Evolutionary conservation across 2,329 filamentous ascomycete species (phyloP).

Genomic region (Nemania abortiva): DNA sequence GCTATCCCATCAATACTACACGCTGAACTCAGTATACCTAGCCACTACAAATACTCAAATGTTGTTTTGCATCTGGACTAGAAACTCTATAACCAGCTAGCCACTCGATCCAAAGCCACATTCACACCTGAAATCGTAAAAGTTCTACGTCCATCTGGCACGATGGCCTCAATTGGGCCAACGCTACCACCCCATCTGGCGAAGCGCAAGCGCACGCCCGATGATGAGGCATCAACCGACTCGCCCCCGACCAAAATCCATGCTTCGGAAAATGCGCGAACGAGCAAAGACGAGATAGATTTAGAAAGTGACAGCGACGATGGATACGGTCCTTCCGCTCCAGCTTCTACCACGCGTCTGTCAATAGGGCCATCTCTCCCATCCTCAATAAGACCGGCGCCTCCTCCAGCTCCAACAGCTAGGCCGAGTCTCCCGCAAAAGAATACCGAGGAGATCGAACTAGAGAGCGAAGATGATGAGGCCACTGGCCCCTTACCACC

Average conservation of each 20-base stretch:
- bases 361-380: slow-evolving; percentile 32
- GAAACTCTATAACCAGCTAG: not conserved
- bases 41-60: no score
- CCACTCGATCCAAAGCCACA: not conserved
- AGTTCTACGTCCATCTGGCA: slow-evolving; percentile 26
- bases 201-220: slow-evolving; percentile 70
- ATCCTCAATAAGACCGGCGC: slow-evolving; percentile 34
- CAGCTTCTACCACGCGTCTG: slow-evolving; percentile 12
- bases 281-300: slow-evolving; percentile 59
- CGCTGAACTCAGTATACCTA: no score
- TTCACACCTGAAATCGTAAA: not conserved
- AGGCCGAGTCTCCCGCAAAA: slow-evolving; percentile 30
- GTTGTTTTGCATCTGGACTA: not conserved
- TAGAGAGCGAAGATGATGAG: slow-evolving; percentile 57
- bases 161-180: slow-evolving; percentile 78
- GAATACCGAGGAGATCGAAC: slow-evolving; percentile 60
- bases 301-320: slow-evolving; percentile 47
- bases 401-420: slow-evolving; percentile 21
- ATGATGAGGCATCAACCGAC: slow-evolving; percentile 54
- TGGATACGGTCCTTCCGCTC: slow-evolving; percentile 42
- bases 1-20: no score
- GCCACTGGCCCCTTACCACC: slow-evolving; percentile 40
- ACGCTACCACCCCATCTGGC: slow-evolving; percentile 75
- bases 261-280: slow-evolving; percentile 55
- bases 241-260: slow-evolving; percentile 61